These are phyloP conservation scores for Rhizophlyctis rosea DNA, from an alignment of 192 early-diverging fungal genomes.

Conservation along the genomic window DNA sequence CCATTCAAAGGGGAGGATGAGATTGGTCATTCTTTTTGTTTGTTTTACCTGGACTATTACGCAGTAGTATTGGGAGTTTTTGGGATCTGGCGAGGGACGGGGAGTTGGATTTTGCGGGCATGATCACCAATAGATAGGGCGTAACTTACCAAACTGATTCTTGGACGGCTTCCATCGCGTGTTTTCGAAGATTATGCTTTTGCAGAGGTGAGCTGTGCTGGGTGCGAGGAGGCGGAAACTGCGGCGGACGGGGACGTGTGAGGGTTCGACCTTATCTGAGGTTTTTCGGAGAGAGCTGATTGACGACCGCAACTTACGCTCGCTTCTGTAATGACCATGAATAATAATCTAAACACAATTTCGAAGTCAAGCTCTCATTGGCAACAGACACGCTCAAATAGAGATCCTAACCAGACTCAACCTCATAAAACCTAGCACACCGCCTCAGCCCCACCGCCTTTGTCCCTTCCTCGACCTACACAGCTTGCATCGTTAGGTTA, in stretches of 20 bases:
- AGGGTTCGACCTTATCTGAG: neutral
- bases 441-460: slow-evolving; percentile 11
- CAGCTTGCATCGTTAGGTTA: no score
- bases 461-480: slow-evolving; percentile 19
- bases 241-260: neutral
- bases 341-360: slow-evolving; percentile 62
- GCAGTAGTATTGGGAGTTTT: slow-evolving; percentile 61
- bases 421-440: slow-evolving; percentile 62
- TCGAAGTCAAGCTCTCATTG: neutral
- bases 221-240: slow-evolving; percentile 64
- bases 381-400: slow-evolving; percentile 56
- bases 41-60: slow-evolving; percentile 70
- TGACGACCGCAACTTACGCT: slow-evolving; percentile 46
- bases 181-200: slow-evolving; percentile 86
- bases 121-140: neutral
- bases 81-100: slow-evolving; percentile 31
- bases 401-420: slow-evolving; percentile 43
- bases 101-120: neutral
- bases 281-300: slow-evolving; percentile 9
- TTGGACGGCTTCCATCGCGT: slow-evolving; percentile 62
- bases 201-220: slow-evolving; percentile 79
- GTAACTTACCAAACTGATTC: slow-evolving; percentile 25
- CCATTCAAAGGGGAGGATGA: slow-evolving; percentile 1
- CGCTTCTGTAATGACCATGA: slow-evolving; percentile 70
- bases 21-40: no score